A percentile compares a stretch with the other conserved stretches of the same genome.
phyloP scores from a whole-genome alignment of 345 rosid genomes.

The Nasturtium officinale region DNA sequence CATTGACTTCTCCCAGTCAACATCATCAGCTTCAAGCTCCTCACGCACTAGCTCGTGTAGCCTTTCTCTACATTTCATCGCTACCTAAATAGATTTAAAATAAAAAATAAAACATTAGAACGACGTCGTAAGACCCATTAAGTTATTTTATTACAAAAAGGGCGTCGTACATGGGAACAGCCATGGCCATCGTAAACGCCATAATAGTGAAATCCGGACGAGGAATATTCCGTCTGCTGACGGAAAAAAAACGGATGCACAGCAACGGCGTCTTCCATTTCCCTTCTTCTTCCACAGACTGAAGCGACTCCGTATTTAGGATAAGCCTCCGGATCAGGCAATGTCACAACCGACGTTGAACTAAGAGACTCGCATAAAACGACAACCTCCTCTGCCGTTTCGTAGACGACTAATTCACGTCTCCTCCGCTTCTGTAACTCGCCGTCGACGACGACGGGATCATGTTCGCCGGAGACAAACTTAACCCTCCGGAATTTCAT shows the following conservation, averaged over 20 bases:
- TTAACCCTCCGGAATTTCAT: slow-evolving; percentile 71
- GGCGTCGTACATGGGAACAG: slow-evolving; percentile 65
- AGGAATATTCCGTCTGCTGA: slow-evolving; percentile 21
- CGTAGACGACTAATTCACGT: slow-evolving; percentile 28
- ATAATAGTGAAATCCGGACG: slow-evolving; percentile 52
- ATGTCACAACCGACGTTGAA: slow-evolving; percentile 33
- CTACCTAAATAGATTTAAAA: slow-evolving; percentile 46
- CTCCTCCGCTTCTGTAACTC: slow-evolving; percentile 50
- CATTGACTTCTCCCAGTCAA: slow-evolving; percentile 60
- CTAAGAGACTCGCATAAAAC: slow-evolving; percentile 36
- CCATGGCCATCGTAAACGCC: slow-evolving; percentile 85
- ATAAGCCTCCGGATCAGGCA: slow-evolving; percentile 32
- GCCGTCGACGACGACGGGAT: slow-evolving; percentile 11
- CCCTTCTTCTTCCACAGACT: slow-evolving; percentile 79
- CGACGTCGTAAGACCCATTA: background rate
- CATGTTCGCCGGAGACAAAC: slow-evolving; percentile 48
- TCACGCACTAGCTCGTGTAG: slow-evolving; percentile 69
- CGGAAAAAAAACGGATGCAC: slow-evolving; percentile 52
- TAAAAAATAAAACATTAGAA: background rate
- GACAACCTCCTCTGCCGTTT: slow-evolving; percentile 33
- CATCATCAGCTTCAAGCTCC: slow-evolving; percentile 43
- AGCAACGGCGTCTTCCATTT: slow-evolving; percentile 89
- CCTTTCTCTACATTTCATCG: slow-evolving; percentile 63
- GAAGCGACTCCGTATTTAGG: slow-evolving; percentile 75
- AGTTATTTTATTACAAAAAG: background rate